Percentiles rank a stretch among this genome's conserved stretches.
Evolutionary conservation across 2,329 filamentous ascomycete genomes (phyloP).

Genomic region (Pseudodiploospora longispora): DNA sequence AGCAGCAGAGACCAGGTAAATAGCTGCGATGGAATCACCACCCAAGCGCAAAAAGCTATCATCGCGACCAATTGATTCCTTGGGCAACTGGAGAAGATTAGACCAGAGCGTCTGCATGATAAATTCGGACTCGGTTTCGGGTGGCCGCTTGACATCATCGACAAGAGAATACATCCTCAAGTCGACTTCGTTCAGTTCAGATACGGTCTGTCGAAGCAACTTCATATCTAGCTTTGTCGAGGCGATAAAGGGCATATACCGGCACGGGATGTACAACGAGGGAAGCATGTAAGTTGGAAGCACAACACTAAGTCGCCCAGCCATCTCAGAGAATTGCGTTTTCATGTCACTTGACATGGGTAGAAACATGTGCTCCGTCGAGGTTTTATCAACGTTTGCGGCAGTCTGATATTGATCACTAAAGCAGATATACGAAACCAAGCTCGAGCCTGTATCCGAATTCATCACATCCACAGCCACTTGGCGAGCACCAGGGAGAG

Average conservation of each 20-base stretch:
- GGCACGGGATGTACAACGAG: conserved; percentile 6
- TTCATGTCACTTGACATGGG: conserved; percentile 4
- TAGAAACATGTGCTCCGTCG: not conserved
- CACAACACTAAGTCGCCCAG: conserved; percentile 5
- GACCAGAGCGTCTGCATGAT: conserved; percentile 26
- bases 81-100: not conserved
- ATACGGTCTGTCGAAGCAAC: conserved; percentile 1
- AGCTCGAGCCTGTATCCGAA: conserved; percentile 1
- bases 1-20: conserved; percentile 11
- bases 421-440: conserved; percentile 8
- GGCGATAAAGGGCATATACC: conserved; percentile 6
- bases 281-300: conserved; percentile 8
- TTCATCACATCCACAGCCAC: conserved; percentile 7
- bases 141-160: conserved; percentile 12
- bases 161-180: conserved; percentile 15
- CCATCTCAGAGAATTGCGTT: conserved; percentile 1
- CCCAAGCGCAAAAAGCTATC: conserved; percentile 14
- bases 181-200: conserved; percentile 5
- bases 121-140: conserved; percentile 14
- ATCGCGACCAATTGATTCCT: conserved; percentile 9
- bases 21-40: conserved; percentile 15
- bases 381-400: not conserved
- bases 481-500: conserved; percentile 3
- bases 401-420: conserved; percentile 1
- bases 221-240: conserved; percentile 10